Percentiles rank a stretch among this genome's conserved stretches.
Evolutionary conservation across 495 filamentous ascomycete species (phyloP).

Genomic region (Penicillium pancosmium): DNA sequence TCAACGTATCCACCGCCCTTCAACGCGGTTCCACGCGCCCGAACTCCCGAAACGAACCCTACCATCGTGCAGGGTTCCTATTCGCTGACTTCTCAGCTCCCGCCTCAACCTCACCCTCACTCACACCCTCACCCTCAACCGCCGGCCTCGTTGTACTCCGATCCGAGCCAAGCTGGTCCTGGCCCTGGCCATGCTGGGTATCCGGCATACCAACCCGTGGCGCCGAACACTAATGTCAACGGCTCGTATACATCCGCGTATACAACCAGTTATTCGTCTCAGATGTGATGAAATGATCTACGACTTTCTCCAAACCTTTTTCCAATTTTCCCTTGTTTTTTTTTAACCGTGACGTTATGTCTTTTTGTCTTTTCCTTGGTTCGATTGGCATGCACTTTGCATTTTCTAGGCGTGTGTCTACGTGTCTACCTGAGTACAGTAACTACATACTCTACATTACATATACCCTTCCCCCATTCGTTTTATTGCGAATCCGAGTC

Average conservation of each 20-base stretch:
- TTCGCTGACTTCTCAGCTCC: conserved; percentile 19
- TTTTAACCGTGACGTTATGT: neutral
- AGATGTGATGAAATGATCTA: conserved; percentile 26
- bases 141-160: neutral
- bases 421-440: conserved; percentile 9
- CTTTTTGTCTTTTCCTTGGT: conserved; percentile 1
- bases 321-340: neutral
- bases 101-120: conserved; percentile 10
- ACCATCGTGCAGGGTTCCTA: conserved; percentile 32
- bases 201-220: conserved; percentile 21
- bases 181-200: neutral
- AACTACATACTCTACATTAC: conserved; percentile 12
- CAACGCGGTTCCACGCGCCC: conserved; percentile 32
- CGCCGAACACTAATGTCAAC: conserved; percentile 8
- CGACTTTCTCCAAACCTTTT: neutral
- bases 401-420: conserved; percentile 18
- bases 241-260: conserved; percentile 22
- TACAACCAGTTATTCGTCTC: conserved; percentile 24
- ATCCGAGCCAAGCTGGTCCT: no score
- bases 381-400: conserved; percentile 7
- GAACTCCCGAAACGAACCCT: conserved; percentile 25
- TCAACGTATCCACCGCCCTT: conserved; percentile 46
- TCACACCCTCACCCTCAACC: conserved; percentile 25
- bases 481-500: neutral
- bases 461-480: neutral